Conservation (phyloP, 768 basidiomycete genomes). For the Pisolithus marmoratus region DNA sequence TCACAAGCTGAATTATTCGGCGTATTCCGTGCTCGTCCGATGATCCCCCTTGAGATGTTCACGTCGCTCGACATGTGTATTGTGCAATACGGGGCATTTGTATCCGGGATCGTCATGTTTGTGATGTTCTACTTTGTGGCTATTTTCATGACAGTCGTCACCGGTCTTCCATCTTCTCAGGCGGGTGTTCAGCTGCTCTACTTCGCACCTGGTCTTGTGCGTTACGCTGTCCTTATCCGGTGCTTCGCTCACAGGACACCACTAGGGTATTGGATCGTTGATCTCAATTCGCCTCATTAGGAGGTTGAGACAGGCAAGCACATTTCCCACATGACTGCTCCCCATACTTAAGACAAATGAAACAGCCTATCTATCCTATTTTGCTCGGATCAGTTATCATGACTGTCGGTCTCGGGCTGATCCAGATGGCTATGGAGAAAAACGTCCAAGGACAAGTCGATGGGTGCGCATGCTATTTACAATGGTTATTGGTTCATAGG, state of each 20-base stretch:
- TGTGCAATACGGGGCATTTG: slow-evolving; percentile 33
- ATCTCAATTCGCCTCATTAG: slow-evolving; percentile 32
- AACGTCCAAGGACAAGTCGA: slow-evolving; percentile 31
- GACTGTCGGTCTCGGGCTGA: slow-evolving; percentile 38
- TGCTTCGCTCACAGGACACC: neutral
- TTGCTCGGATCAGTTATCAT: slow-evolving; percentile 33
- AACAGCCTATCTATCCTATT: slow-evolving; percentile 38
- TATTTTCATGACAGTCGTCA: slow-evolving; percentile 46
- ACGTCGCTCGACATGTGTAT: slow-evolving; percentile 36
- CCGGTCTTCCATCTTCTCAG: slow-evolving; percentile 32
- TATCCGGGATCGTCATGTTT: slow-evolving; percentile 43
- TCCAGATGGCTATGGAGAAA: slow-evolving; percentile 36
- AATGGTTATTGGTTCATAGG: neutral
- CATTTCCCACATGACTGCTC: neutral
- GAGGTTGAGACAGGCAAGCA: slow-evolving; percentile 30
- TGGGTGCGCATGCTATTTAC: slow-evolving; percentile 20
- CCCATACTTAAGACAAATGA: neutral
- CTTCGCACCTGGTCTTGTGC: slow-evolving; percentile 44
- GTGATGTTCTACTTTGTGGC: slow-evolving; percentile 52
- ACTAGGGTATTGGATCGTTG: slow-evolving; percentile 35
- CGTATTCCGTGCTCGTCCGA: slow-evolving; percentile 31
- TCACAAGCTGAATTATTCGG: slow-evolving; percentile 1
- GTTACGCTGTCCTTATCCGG: slow-evolving; percentile 3
- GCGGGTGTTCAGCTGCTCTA: slow-evolving; percentile 47
- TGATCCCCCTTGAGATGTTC: slow-evolving; percentile 44